phyloP scores from a whole-genome alignment of 1,139 yeast species.

The Lodderomyces parapsilosis region DNA sequence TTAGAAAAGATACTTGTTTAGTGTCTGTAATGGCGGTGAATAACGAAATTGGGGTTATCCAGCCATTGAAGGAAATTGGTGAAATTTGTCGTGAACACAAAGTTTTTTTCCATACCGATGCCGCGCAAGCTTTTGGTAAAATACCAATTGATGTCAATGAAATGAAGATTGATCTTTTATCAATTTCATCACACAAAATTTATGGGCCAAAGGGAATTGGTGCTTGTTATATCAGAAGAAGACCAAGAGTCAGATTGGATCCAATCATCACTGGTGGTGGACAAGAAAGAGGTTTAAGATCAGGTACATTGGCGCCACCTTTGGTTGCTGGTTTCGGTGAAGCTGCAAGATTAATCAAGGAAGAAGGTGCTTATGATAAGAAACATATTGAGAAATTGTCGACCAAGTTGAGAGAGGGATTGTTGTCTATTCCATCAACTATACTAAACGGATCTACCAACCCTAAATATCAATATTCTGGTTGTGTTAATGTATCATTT shows the following conservation, averaged over 20 bases:
- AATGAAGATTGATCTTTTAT: constrained; percentile 88
- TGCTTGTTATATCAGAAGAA: constrained; percentile 91
- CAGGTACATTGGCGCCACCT: constrained; percentile 97
- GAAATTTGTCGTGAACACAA: constrained; percentile 79
- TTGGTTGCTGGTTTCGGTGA: constrained; percentile 96
- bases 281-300: constrained; percentile 96
- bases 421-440: constrained; percentile 83
- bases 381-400: constrained; percentile 71
- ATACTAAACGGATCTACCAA: constrained; percentile 79
- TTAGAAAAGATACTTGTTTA: constrained; percentile 85
- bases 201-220: constrained; percentile 99
- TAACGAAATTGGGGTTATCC: constrained; percentile 97
- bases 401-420: constrained; percentile 66
- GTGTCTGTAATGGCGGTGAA: constrained; percentile 98
- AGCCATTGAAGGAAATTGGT: constrained; percentile 94
- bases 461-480: constrained; percentile 66
- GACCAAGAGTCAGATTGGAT: constrained; percentile 97
- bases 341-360: constrained; percentile 81
- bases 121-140: constrained; percentile 97
- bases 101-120: constrained; percentile 97
- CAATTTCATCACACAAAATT: constrained; percentile 92
- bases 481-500: constrained; percentile 94
- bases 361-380: constrained; percentile 73
- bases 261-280: constrained; percentile 98
- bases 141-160: constrained; percentile 90